These are phyloP conservation scores for Brassica napus DNA, from an alignment of 345 rosid genomes.

Conservation along the genomic window DNA sequence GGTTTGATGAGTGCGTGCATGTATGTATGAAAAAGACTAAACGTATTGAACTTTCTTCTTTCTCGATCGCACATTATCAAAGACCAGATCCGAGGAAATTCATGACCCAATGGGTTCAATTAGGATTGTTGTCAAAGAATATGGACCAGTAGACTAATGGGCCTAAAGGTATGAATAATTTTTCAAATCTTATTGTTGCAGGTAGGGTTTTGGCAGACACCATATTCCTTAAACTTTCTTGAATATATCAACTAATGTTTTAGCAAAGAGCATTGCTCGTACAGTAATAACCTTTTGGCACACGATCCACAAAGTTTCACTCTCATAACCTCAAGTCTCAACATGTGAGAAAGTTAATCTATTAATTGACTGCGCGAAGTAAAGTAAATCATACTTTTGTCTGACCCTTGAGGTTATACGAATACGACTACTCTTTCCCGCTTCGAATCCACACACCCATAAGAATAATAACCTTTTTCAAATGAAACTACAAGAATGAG, in stretches of 20 bases:
- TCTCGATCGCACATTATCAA: neutral
- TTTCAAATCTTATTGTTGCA: neutral
- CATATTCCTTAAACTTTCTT: neutral
- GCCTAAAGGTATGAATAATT: neutral
- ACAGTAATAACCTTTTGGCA: neutral
- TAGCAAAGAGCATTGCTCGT: neutral
- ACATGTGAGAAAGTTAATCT: neutral
- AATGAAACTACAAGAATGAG: neutral
- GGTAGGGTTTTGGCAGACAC: neutral
- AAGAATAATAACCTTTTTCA: neutral
- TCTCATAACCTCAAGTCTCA: neutral
- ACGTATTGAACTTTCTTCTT: neutral
- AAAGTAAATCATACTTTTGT: neutral
- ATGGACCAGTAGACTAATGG: slow-evolving; percentile 2
- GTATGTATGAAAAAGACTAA: neutral
- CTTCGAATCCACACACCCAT: neutral
- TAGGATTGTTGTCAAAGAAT: neutral
- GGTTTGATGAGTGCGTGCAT: neutral
- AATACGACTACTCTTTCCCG: neutral
- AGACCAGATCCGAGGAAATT: neutral
- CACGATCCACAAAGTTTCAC: neutral
- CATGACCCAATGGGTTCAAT: neutral
- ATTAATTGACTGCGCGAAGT: neutral
- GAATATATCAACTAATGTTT: neutral
- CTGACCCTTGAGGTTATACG: neutral